Evolutionary conservation across 208 protist genomes (phyloP).

Genomic region (Trichomonas gallinae): DNA sequence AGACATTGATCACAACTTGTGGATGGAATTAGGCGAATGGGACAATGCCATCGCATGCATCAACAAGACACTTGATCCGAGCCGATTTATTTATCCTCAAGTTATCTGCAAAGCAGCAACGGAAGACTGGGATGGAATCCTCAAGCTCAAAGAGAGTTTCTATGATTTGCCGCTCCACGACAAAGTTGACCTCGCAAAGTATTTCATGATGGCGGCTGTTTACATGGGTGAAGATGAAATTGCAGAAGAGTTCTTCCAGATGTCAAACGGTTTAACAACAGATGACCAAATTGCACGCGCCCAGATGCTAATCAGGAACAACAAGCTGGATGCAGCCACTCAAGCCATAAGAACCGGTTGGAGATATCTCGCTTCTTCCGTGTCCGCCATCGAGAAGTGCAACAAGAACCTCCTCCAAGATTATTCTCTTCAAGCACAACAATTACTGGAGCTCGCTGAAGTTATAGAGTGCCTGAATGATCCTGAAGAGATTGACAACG

Average conservation of each 20-base stretch:
- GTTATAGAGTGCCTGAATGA: not conserved
- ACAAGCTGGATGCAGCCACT: not conserved
- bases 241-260: not conserved
- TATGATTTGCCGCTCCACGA: not conserved
- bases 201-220: slow-evolving; percentile 14
- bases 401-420: not conserved
- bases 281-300: not conserved
- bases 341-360: not conserved
- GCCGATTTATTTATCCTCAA: not conserved
- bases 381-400: not conserved
- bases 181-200: not conserved
- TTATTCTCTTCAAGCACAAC: not conserved
- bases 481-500: not conserved
- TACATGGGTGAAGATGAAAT: not conserved
- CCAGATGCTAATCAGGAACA: not conserved
- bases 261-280: not conserved
- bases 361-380: not conserved
- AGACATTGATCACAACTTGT: not conserved
- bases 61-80: not conserved
- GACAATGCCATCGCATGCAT: not conserved
- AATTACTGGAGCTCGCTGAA: not conserved
- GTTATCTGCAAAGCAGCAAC: not conserved
- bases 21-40: slow-evolving; percentile 1
- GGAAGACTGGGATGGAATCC: slow-evolving; percentile 16
- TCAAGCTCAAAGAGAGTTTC: not conserved